Evolutionary conservation across 2,329 filamentous ascomycete genomes (phyloP).

Genomic region (Colletotrichum sp.): DNA sequence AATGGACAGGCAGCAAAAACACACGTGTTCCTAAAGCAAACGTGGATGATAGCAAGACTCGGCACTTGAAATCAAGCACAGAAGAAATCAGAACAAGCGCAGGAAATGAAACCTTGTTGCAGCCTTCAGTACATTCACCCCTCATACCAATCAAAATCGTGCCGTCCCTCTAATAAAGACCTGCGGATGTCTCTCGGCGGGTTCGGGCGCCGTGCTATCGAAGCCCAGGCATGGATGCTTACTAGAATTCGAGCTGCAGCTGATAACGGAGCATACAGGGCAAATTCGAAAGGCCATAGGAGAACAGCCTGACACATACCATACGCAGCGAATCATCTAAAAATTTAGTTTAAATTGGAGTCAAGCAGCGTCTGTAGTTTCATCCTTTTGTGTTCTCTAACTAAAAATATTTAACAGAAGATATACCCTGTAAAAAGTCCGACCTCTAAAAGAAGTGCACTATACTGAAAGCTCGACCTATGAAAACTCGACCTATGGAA

Average conservation of each 20-base stretch:
- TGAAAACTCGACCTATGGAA: too few relatives aligned
- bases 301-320: not conserved
- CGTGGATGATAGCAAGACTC: not conserved
- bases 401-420: not conserved
- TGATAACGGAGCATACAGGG: not conserved
- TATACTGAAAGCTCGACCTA: not conserved
- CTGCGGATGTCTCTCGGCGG: not conserved
- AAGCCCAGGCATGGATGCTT: not conserved
- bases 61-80: not conserved
- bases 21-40: not conserved
- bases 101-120: not conserved
- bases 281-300: not conserved
- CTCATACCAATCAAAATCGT: not conserved
- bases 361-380: not conserved
- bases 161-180: not conserved
- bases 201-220: not conserved
- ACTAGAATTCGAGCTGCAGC: not conserved
- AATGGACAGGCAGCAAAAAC: not conserved
- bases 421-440: not conserved
- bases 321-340: not conserved
- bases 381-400: not conserved
- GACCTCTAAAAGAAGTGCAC: not conserved
- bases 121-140: not conserved
- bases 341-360: not conserved
- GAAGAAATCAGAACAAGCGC: not conserved